Base-by-base conservation (phyloP, 192 early-diverging fungal genomes). In the Dissophora globulifera region DNA sequence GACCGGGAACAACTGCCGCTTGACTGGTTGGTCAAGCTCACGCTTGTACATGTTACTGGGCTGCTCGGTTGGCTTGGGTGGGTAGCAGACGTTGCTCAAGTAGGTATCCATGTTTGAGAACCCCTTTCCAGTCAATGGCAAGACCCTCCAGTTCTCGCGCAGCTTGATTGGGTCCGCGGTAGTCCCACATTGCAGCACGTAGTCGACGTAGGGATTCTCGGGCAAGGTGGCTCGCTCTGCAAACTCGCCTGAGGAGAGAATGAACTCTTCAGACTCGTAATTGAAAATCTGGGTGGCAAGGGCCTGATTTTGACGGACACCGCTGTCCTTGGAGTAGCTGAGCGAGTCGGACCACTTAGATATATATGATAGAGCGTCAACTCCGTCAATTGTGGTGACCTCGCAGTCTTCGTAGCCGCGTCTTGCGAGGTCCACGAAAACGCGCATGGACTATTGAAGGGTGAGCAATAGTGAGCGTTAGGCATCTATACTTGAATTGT, bases 221-320 rank as follows among this genome's bases (percentile, higher is more conserved):
- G 69, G 69, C 1, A 71, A 17, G 4, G 0, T 10, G 15, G 3
- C 0, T 0, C 69, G 59, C 6, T 53, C 3, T 12, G 59, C 3
- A 15, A 57, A 71, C 1, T 31, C 12, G 19, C 59, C 53, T 1
- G 59, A 16, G 25, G 17, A 30, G 10, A n/a, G 15, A 10, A 23
- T 0, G 26, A 48, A 71, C 10, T 40, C 23, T n/a, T 13, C 41
- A 1, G 41, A 47, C n/a, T 12, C 20, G 2, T 20, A 3, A 30
- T 50, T 11, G 29, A 33, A 71, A 13, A 19, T 2, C 53, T 62
- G 52, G 42, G 1, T 48, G 0, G 56, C 49, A 1, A 79, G 47
- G 15, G 67, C 78, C 2, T 60, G 32, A 41, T 69, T 79, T 17
- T 68, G 57, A 10, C 78, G 60, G 22, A 79, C 78, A 15, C 78